phyloP scores from a whole-genome alignment of 352 stramenopile species.

The Globisporangium paddicum region DNA sequence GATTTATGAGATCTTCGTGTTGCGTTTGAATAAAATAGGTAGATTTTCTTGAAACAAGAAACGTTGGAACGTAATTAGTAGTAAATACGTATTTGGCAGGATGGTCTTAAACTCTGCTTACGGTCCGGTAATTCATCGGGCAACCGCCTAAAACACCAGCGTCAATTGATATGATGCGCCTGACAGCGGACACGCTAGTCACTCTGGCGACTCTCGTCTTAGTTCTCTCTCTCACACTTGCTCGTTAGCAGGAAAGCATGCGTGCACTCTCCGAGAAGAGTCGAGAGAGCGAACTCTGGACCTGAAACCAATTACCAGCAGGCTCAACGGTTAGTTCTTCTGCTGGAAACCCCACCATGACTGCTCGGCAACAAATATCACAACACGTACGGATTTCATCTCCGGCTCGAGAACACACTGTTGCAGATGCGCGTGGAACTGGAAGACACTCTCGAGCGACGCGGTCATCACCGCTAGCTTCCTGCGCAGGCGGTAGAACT shows the following conservation, averaged over 20 bases:
- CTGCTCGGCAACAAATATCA: not conserved
- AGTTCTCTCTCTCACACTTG: not conserved
- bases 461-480: constrained; percentile 28
- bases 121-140: no score
- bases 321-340: not conserved
- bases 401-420: constrained; percentile 36
- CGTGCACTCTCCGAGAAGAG: not conserved
- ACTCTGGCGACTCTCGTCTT: no score
- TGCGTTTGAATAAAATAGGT: not conserved
- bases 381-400: constrained; percentile 22
- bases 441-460: constrained; percentile 43
- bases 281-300: not conserved
- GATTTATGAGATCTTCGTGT: not conserved
- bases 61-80: no score
- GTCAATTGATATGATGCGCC: no score
- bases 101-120: no score
- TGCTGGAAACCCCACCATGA: not conserved
- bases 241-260: not conserved
- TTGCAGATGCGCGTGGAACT: constrained; percentile 41
- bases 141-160: no score
- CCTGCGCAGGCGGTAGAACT: constrained; percentile 31
- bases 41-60: no score
- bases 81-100: no score
- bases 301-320: not conserved
- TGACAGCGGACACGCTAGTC: not conserved